Evolutionary conservation across 371 early-diverging fungal species (phyloP), one percentile per base, ranked within the genome.

Genomic region (Rhizopus delemar): DNA sequence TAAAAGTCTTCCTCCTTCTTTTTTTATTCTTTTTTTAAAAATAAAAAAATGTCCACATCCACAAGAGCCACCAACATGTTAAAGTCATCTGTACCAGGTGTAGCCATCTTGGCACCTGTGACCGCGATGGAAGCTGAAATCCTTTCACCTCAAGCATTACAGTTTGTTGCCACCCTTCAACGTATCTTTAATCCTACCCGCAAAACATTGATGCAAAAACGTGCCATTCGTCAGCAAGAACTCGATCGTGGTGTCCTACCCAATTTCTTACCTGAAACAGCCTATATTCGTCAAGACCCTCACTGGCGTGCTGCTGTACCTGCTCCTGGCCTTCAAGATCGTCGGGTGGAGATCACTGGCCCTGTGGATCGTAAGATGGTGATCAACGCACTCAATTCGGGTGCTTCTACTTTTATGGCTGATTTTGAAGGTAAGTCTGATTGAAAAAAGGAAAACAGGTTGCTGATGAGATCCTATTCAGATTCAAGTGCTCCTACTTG

Each of bases 341-440:
- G 97, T 48, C 87, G 96, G 49, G 96, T 96, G 53, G 97, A 97
- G 77, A 97, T 97, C 75, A 97, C 97, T 41, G 97, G 97, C 16
- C 97, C 97, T 12, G 96, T 95, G 41, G 96, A 95, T 78, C 89
- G 97, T 66, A 97, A 97, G 80, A 97, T 97, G 97, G 94, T 97
- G 66, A 97, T 97, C 75, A 97, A 97, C 63, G 97, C 96, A 32
- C 81, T 96, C 67, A 97, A 96, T 83, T 89, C 93, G 9, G 95
- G 92, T 8, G 91, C 97, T 32, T 77, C 81, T 59, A 93, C 94
- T 50, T 97, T 89, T 74, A 97, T 97, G 97, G 97, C 97, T 28
- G 97, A 97, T 73, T 95, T 97, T 70, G 97, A 97, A 83, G 91
- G 90, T 88, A 78, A 41, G 33, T n/a, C 45, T 1, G 2, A 22